Evolutionary conservation across 352 stramenopile species (phyloP), one percentile per base, ranked within the genome.

Genomic region (Pilasporangium apinafurcum): DNA sequence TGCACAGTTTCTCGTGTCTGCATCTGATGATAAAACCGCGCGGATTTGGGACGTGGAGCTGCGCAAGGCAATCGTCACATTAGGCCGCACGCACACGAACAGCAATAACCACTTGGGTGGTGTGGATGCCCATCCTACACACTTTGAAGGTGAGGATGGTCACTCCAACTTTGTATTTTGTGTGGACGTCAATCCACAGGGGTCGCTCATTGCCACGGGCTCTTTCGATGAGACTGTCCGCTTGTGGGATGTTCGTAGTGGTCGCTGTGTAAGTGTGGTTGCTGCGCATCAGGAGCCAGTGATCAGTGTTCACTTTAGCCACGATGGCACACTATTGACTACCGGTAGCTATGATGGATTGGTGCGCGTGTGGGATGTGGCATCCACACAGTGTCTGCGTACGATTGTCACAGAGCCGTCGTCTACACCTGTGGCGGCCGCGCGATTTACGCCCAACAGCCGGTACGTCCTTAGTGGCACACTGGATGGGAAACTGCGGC

Each of bases 91-190:
- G 39, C 49, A 56, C 34, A 53, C 49, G 37, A 59, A 27, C 51
- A 66, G 46, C 49, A 63, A 56, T 18, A 58, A 56, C 0, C 40
- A 56, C 35, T 41, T 35, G 18, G 50, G 66, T 8, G 24, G 62
- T n/a, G 30, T 62, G 17, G 68, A 67, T 28, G 26, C 36, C 10
- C 31, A 26, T 21, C 46, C 28, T 20, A 36, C 10, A 28, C 45
- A 20, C 27, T 7, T 36, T 30, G 48, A 29, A 37, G 47, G 44
- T 7, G 39, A 66, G 45, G 74, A 80, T 13, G 85, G 93, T 35
- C 96, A 99, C 68, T 55, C 75, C 18, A 92, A 91, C 56, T 97
- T 96, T 56, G 95, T 98, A n/a, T 98, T 98, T 67, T 96, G 78
- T 48, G 84, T 85, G 33, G 80, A 85, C 46, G 97, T 98, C 59